Evolutionary conservation across 352 stramenopile genomes (phyloP).

Genomic region (Chrysophaeum taylorii): DNA sequence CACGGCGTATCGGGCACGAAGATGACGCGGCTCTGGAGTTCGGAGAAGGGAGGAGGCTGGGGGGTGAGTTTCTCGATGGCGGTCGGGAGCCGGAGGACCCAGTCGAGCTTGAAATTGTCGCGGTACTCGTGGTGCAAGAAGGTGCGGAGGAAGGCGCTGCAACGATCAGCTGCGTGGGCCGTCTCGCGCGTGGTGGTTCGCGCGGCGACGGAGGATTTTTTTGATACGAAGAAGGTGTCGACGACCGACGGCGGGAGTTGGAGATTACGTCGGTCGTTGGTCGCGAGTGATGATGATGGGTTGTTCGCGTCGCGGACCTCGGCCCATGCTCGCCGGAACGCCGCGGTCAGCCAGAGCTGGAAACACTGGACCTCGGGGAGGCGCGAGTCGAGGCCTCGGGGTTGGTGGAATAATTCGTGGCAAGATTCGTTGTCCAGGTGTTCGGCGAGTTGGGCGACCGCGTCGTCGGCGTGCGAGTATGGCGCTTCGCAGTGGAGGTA

Average conservation of each 20-base stretch:
- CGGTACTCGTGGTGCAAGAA: background rate
- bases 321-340: background rate
- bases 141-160: background rate
- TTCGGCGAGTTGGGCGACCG: conserved; percentile 75
- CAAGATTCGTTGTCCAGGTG: conserved; percentile 73
- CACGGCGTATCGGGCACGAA: background rate
- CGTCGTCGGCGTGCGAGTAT: conserved; percentile 76
- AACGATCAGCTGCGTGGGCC: background rate
- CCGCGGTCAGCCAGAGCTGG: background rate
- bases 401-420: background rate
- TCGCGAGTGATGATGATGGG: background rate
- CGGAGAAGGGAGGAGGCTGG: background rate
- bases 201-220: background rate
- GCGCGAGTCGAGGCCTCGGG: background rate
- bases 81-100: background rate
- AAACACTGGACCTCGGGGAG: background rate
- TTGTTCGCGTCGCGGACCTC: background rate
- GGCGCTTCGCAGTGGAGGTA: conserved; percentile 85
- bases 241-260: background rate
- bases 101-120: background rate
- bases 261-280: background rate
- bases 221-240: background rate
- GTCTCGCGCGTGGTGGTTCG: background rate
- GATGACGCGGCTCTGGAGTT: background rate
- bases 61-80: background rate